Conservation (phyloP, 768 basidiomycete genomes). For the Lactarius psammicola region DNA sequence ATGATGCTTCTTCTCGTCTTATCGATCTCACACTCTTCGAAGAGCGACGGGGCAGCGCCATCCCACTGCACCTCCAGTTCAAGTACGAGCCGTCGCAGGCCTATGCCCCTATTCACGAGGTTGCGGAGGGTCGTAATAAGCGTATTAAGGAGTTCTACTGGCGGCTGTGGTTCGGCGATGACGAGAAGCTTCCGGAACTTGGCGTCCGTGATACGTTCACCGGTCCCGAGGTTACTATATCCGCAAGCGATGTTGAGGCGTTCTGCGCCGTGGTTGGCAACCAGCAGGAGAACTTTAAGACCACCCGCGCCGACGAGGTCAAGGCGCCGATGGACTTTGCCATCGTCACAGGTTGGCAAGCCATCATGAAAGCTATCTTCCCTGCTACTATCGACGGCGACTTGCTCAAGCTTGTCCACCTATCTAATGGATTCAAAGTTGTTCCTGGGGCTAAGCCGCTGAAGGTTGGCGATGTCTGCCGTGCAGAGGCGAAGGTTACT, state of each 20-base stretch:
- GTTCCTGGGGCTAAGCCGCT: constrained; percentile 75
- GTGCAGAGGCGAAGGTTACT: constrained; percentile 81
- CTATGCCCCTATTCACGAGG: constrained; percentile 90
- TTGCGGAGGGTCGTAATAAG: constrained; percentile 76
- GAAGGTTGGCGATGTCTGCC: constrained; percentile 84
- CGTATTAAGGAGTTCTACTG: constrained; percentile 98
- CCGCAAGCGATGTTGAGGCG: constrained; percentile 70
- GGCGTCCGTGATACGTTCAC: constrained; percentile 79
- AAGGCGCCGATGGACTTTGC: constrained; percentile 98
- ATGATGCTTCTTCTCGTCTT: constrained; percentile 45
- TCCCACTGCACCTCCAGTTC: constrained; percentile 83
- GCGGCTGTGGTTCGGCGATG: constrained; percentile 95
- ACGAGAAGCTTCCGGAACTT: constrained; percentile 72
- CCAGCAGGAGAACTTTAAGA: constrained; percentile 87
- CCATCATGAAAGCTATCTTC: constrained; percentile 99
- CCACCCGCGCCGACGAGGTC: constrained; percentile 61
- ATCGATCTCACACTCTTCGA: constrained; percentile 81
- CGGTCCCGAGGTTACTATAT: constrained; percentile 82
- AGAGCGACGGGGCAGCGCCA: constrained; percentile 70
- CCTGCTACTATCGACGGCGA: constrained; percentile 90
- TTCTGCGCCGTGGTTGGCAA: constrained; percentile 96
- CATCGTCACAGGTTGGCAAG: constrained; percentile 98
- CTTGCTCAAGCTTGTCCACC: constrained; percentile 91
- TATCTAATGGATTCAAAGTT: constrained; percentile 95
- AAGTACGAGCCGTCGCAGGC: constrained; percentile 84